These are phyloP conservation scores for Ceratobasidium sp. DNA, from an alignment of 1,284 basidiomycete species.

Conservation along the genomic window DNA sequence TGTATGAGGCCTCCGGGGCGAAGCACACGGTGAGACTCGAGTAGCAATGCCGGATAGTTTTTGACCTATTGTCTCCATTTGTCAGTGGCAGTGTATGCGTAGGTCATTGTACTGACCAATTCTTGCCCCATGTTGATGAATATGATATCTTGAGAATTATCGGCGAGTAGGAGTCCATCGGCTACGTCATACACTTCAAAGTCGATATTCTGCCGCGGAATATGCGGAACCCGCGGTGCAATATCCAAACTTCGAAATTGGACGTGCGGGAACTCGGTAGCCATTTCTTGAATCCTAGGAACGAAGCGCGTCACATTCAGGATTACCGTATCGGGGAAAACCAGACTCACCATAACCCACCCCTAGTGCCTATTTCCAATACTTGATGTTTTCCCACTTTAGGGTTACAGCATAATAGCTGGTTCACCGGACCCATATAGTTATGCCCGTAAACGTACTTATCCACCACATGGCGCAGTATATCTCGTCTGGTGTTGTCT, in stretches of 20 bases:
- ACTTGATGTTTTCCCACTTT: background rate
- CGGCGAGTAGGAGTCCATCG: background rate
- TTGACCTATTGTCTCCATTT: background rate
- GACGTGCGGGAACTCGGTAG: conserved; percentile 25
- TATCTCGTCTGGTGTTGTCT: conserved; percentile 6
- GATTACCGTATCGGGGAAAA: background rate
- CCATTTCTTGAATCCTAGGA: conserved; percentile 17
- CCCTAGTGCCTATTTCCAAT: background rate
- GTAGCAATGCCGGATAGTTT: background rate
- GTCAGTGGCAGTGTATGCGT: too few species aligned
- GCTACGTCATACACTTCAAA: conserved; percentile 13
- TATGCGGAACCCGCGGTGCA: too few species aligned
- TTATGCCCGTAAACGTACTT: background rate
- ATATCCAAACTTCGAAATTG: conserved; percentile 7
- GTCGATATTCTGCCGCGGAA: background rate
- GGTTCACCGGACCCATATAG: conserved; percentile 16
- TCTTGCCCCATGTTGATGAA: background rate
- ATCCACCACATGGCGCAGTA: background rate
- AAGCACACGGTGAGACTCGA: conserved; percentile 9
- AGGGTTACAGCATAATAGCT: too few species aligned
- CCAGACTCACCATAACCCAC: background rate
- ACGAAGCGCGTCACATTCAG: background rate
- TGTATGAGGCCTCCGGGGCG: conserved; percentile 5
- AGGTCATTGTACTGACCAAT: background rate
- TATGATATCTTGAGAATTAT: conserved; percentile 8